Evolutionary conservation across 208 protist species (phyloP), one percentile per base, ranked within the genome.

Genomic region (Leishmania lainsoni): DNA sequence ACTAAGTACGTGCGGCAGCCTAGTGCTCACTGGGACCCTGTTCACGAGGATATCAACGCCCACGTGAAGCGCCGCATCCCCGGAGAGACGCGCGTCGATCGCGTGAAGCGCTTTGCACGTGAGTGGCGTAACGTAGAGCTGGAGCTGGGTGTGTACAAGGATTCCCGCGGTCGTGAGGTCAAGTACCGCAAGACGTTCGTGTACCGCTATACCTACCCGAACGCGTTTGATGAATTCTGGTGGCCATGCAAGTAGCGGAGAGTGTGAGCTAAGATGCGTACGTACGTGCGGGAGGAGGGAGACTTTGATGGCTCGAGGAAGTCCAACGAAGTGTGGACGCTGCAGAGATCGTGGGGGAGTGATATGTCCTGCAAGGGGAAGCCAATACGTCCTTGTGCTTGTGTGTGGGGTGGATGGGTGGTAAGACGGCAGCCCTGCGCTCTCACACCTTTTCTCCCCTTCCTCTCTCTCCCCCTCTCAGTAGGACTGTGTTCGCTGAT

Each of bases 51-150:
- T 74, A 97, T 97, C 76, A 96, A 97, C 87, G 94, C 92, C 0
- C 94, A 97, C 81, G 94, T 97, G 69, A 97, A 97, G 88, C 93
- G 94, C 81, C 91, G 94, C 78, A 96, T 97, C 85, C 94, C 94
- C 9, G 94, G 94, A n/a, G 94, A 97, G 78, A 97, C 94, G 5
- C 94, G 94, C 20, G 91, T 95, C 16, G 94, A 97, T 69, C 94
- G 94, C 9, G 94, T 97, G 70, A 89, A 90, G 84, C 94, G 94
- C 35, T 97, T 97, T 61, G 94, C 94, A 0, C 92, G 94, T 3
- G 94, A 97, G 86, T 97, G 94, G 94, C 94, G 94, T 90, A 97
- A 97, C 78, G 94, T 97, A 61, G 92, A 97, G 86, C 83, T 97
- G 61, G 92, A 97, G 84, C 83, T 97, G 45, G 94, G 94, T 73